These are phyloP conservation scores for Agrocybe pediades DNA, from an alignment of 768 basidiomycete genomes.

Conservation along the genomic window DNA sequence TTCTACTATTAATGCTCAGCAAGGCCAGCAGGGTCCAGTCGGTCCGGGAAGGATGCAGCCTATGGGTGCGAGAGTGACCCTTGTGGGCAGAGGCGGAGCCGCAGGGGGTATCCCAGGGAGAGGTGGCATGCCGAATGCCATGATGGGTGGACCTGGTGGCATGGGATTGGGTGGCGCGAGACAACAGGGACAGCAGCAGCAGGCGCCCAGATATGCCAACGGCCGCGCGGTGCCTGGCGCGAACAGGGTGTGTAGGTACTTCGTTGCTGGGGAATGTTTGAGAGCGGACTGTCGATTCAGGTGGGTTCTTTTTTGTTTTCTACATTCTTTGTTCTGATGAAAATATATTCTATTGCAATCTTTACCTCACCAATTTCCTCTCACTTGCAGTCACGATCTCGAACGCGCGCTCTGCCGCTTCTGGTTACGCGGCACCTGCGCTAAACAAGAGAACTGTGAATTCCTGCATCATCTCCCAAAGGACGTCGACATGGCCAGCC, in stretches of 20 bases:
- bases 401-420: conserved; percentile 95
- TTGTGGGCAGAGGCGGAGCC: conserved; percentile 59
- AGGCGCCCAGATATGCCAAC: conserved; percentile 44
- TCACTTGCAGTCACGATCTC: conserved; percentile 74
- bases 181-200: conserved; percentile 10
- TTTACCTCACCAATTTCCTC: no score
- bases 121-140: conserved; percentile 22
- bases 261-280: conserved; percentile 94
- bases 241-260: conserved; percentile 92
- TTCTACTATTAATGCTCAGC: background rate
- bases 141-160: background rate
- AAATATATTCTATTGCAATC: no score
- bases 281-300: conserved; percentile 98
- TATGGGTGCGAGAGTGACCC: conserved; percentile 66
- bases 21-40: no score
- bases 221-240: conserved; percentile 62
- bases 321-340: no score
- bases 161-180: no score
- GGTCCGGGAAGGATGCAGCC: conserved; percentile 38
- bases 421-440: conserved; percentile 97
- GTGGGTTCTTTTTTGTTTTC: conserved; percentile 43
- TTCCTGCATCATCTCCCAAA: conserved; percentile 92
- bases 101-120: no score
- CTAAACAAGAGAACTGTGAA: conserved; percentile 95
- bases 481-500: conserved; percentile 75